Conservation (phyloP, 2,329 filamentous ascomycete genomes). For the Cladosporium sp. region DNA sequence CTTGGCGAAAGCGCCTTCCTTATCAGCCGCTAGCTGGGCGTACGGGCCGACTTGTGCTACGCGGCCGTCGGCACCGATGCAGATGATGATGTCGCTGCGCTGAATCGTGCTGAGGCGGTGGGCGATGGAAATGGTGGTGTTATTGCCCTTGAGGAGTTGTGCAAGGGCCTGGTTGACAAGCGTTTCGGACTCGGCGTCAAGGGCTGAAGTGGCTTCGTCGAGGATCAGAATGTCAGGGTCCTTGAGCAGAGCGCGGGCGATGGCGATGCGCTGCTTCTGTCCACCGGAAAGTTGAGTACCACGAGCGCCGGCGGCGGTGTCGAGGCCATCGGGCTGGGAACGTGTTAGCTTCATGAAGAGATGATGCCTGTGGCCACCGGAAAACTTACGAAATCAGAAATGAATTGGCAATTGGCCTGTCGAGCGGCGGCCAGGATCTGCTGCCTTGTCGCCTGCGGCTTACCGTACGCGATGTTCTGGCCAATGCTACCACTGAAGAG, state of each 20-base stretch:
- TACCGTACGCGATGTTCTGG: conserved; percentile 90
- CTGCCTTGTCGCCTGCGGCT: conserved; percentile 70
- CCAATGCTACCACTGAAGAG: conserved; percentile 83
- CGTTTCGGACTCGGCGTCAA: conserved; percentile 96
- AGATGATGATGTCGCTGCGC: conserved; percentile 90
- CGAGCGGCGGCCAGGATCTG: conserved; percentile 86
- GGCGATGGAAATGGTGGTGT: conserved; percentile 96
- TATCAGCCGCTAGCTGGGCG: conserved; percentile 68
- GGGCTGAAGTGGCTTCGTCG: conserved; percentile 89
- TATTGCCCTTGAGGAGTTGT: conserved; percentile 77
- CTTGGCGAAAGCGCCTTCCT: conserved; percentile 82
- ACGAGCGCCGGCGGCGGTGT: conserved; percentile 88
- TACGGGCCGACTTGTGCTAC: conserved; percentile 93
- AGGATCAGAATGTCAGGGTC: conserved; percentile 95
- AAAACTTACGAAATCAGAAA: conserved; percentile 76
- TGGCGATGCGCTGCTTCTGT: conserved; percentile 97
- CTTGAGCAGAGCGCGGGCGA: conserved; percentile 90
- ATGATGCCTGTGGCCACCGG: neutral
- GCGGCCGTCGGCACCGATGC: conserved; percentile 79
- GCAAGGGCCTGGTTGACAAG: conserved; percentile 89
- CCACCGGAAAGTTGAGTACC: conserved; percentile 93
- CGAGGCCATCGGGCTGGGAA: conserved; percentile 76
- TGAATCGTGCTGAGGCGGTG: conserved; percentile 96
- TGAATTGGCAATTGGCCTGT: conserved; percentile 94
- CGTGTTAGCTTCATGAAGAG: conserved; percentile 21